Base-by-base conservation (phyloP, 306 rosid species). In the Cicer chorassanicum region DNA sequence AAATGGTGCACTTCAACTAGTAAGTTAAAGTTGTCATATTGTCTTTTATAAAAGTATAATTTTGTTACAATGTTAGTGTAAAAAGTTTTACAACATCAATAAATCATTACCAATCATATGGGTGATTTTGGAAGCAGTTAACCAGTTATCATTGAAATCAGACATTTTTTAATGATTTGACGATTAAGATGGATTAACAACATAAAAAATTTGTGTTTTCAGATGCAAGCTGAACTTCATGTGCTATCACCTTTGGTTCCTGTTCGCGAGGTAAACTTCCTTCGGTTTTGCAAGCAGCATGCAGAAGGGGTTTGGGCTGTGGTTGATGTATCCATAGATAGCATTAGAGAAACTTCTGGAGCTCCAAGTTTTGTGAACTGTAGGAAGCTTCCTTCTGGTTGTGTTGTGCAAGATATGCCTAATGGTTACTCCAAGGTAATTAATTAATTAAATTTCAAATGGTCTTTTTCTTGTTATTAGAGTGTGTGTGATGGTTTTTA, bases 191-290 rank as follows among this genome's bases (percentile, higher is more conserved):
- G 5, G 36, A 29, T 29, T 29, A 0, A 64, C 60, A 12, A 42
- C 6, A 43, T 9, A 16, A 55, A 71, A 56, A 48, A 49, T 70
- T 13, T 79, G 0, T 54, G n/a, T 63, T n/a, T 24, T 41, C 45
- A 94, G 98, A 92, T 94, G 97, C 95, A 94, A 68, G 98, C 93
- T 0, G 98, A 94, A 72, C 88, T 94, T 2, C 98, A 94, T 87
- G 97, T 94, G 8, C 91, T 94, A 1, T 94, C 98, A 0, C 96
- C 98, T 3, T 80, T 94, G 82, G 98, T 94, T 9, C 97, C 97
- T 19, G 95, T 91, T 11, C 86, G 98, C 0, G 96, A 87, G 71
- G 93, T 94, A 7, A 86, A 82, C 78, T 94, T 94, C 83, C 86
- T 94, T 0, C 77, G 98, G 3, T 94, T 91, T 79, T 91, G 98